These are phyloP conservation scores for Coniochaeta prunicola DNA, from an alignment of 2,329 filamentous ascomycete species.

Conservation along the genomic window DNA sequence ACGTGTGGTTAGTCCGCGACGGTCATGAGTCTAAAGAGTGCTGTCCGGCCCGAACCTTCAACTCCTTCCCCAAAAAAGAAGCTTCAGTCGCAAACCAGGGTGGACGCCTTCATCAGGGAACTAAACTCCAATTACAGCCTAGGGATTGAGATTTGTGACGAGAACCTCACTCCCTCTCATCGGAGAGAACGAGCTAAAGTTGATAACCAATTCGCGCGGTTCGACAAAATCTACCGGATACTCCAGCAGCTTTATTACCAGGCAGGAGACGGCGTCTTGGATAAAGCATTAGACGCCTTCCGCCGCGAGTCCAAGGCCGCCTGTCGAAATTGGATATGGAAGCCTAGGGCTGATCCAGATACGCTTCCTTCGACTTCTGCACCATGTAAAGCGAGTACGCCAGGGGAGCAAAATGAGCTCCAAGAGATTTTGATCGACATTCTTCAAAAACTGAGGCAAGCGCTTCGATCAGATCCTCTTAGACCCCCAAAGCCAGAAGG, in stretches of 20 bases:
- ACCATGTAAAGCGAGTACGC: slow-evolving; percentile 9
- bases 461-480: background rate
- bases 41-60: background rate
- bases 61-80: background rate
- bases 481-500: background rate
- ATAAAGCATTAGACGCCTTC: slow-evolving; percentile 13
- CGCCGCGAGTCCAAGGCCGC: slow-evolving; percentile 11
- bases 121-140: slow-evolving; percentile 20
- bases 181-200: slow-evolving; percentile 9
- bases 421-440: slow-evolving; percentile 15
- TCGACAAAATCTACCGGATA: slow-evolving; percentile 13
- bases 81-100: background rate
- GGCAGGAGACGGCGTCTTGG: slow-evolving; percentile 7
- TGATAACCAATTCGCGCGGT: slow-evolving; percentile 10
- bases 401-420: slow-evolving; percentile 12
- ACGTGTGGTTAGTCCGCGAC: background rate
- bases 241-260: slow-evolving; percentile 16
- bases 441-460: slow-evolving; percentile 8
- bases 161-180: slow-evolving; percentile 10
- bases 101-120: slow-evolving; percentile 11
- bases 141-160: slow-evolving; percentile 15
- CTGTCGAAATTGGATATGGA: slow-evolving; percentile 15
- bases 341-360: slow-evolving; percentile 10
- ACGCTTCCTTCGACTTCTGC: slow-evolving; percentile 8
- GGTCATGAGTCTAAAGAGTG: background rate